Percentiles rank a stretch among this genome's conserved stretches.
phyloP scores from a whole-genome alignment of 2,329 filamentous ascomycete genomes.

The Trichoderma hamatum region DNA sequence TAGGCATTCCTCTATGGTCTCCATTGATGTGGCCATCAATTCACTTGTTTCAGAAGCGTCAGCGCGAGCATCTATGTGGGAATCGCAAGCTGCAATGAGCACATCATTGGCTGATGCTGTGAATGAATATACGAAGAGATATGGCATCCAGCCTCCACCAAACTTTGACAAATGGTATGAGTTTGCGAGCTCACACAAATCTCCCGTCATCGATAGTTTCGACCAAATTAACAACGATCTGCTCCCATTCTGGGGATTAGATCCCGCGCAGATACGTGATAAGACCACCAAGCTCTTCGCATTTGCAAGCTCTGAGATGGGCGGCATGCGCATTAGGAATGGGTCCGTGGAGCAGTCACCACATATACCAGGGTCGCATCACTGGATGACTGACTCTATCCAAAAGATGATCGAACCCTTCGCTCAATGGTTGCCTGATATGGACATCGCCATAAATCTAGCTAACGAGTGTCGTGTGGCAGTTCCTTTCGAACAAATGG shows the following conservation, averaged over 20 bases:
- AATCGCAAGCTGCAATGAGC: conserved; percentile 31
- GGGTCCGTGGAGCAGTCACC: conserved; percentile 55
- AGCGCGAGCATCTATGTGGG: conserved; percentile 28
- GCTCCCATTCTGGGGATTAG: conserved; percentile 75
- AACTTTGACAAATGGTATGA: conserved; percentile 81
- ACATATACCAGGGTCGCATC: conserved; percentile 38
- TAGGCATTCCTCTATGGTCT: background rate
- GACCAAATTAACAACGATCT: conserved; percentile 73
- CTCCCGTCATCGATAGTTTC: conserved; percentile 74
- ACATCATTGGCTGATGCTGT: conserved; percentile 40
- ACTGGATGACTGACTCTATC: conserved; percentile 44
- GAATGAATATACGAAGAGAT: conserved; percentile 47
- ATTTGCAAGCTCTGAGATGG: conserved; percentile 44
- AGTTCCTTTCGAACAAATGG: conserved; percentile 59
- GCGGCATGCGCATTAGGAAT: conserved; percentile 58
- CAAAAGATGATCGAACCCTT: conserved; percentile 70
- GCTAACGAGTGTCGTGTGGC: conserved; percentile 65
- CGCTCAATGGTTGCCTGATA: conserved; percentile 69
- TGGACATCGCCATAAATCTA: conserved; percentile 79
- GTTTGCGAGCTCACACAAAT: conserved; percentile 64
- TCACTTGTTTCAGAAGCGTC: conserved; percentile 28
- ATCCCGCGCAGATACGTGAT: conserved; percentile 65
- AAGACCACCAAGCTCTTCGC: conserved; percentile 44
- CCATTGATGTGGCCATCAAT: conserved; percentile 27
- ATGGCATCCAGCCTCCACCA: conserved; percentile 69